A percentile compares a stretch with the other conserved stretches of the same genome.
These are phyloP conservation scores for Candida odintsovae DNA, from an alignment of 805 yeast species.

Conservation along the genomic window DNA sequence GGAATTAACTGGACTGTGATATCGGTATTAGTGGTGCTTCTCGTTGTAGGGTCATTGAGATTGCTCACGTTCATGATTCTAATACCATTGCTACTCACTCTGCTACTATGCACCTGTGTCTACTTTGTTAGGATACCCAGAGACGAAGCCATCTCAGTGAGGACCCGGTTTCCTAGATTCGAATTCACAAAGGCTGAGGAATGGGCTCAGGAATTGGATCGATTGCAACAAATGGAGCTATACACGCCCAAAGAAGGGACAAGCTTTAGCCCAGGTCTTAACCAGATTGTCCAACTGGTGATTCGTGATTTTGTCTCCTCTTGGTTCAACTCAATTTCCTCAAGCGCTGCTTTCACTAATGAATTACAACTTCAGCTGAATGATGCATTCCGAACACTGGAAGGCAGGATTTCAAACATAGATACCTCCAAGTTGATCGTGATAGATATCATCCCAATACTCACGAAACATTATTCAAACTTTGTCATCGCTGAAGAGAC, in stretches of 20 bases:
- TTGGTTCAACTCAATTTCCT: slow-evolving; percentile 51
- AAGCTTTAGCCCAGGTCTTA: slow-evolving; percentile 34
- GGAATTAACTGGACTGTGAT: neutral
- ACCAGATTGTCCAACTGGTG: slow-evolving; percentile 39
- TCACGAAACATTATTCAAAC: slow-evolving; percentile 56
- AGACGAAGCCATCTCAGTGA: neutral
- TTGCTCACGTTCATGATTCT: slow-evolving; percentile 1
- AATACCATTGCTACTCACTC: neutral
- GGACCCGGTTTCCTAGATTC: slow-evolving; percentile 18
- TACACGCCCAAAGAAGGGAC: neutral
- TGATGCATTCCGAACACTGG: slow-evolving; percentile 35
- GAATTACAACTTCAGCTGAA: slow-evolving; percentile 39
- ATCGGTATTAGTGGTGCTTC: slow-evolving; percentile 3
- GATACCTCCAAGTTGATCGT: slow-evolving; percentile 58
- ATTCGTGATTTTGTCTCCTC: slow-evolving; percentile 45
- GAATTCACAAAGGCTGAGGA: slow-evolving; percentile 22
- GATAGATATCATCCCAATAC: slow-evolving; percentile 51
- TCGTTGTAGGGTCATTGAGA: slow-evolving; percentile 1
- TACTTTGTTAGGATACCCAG: slow-evolving; percentile 6
- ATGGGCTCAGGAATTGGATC: slow-evolving; percentile 26
- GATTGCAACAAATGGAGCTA: neutral
- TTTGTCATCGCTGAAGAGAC: slow-evolving; percentile 39
- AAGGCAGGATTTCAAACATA: slow-evolving; percentile 33
- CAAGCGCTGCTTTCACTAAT: slow-evolving; percentile 31
- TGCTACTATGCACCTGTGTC: neutral